Evolutionary conservation across 2,329 filamentous ascomycete species (phyloP), one percentile per base, ranked within the genome.

Genomic region (Pseudocercospora eumusae): DNA sequence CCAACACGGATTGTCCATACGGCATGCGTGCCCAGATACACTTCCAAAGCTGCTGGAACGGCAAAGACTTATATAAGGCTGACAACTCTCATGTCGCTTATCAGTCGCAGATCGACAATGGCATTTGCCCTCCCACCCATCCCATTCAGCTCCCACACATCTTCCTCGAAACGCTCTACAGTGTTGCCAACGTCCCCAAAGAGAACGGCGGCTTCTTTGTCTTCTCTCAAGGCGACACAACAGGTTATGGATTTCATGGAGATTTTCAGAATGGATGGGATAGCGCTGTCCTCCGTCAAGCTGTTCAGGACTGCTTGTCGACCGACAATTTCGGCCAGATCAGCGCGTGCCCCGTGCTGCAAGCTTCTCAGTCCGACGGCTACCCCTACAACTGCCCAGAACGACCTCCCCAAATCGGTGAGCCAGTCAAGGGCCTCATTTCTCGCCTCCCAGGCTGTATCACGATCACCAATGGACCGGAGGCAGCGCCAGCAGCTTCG

Each of bases 181-280:
- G 67, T 18, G 69, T 70, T 11, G 60, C 56, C 23, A 64, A 75
- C 18, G 72, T 81, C 71, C 70, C 78, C 59, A 50, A 71, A 64
- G 55, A 73, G 68, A 55, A 70, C 65, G 70, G 68, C 21, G 77
- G 75, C 40, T 69, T 74, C 4, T 82, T 81, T 65, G 75, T 81
- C 47, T 82, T 81, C 66, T 74, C 79, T 0, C 78, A 77, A 61
- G 79, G 81, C 28, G 81, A 83, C 62, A 74, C 76, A 4, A 83
- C 79, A 4, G 82, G 82, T 6, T 83, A 80, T 64, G 81, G 81
- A 1, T 80, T 83, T 67, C 83, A 85, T 64, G 83, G 80, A 18
- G 83, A 84, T 60, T 84, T 84, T 64, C 73, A 80, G 63, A 82
- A 82, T 57, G 81, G 81, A 20, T 82, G 79, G 77, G 75, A 82